Evolutionary conservation across 768 basidiomycete genomes (phyloP), one percentile per base, ranked within the genome.

Genomic region (Suillus decipiens): DNA sequence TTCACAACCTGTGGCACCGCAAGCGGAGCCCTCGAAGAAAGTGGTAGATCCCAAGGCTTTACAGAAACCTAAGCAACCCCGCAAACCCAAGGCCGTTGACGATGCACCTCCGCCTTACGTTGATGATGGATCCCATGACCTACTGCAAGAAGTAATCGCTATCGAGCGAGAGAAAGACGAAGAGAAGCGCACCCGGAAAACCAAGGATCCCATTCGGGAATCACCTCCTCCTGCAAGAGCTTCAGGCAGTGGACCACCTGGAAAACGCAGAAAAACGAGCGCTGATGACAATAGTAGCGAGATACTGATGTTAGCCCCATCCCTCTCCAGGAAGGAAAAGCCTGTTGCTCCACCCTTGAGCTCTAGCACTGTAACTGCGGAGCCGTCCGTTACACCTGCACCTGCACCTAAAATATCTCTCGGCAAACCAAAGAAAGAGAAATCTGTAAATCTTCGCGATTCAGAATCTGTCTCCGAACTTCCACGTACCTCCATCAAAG

Each of bases 121-220:
- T 50, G 90, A 92, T 67, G 90, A 92, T 73, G 90, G 89, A n/a
- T 89, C 88, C 34, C 86, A 90, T 67, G 91, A 93, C 69, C 80
- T 93, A 45, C 77, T 92, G 2, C 89, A 92, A 71, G 91, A 93
- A 72, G 90, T 93, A 22, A 82, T 92, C 60, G 91, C 91, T 9
- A 89, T 92, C 45, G 91, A 93, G 71, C 80, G 84, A 60, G 85
- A 88, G 74, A 84, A 87, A 72, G 79, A 81, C 60, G 84, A 87
- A 68, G 81, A 81, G 64, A 79, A 78, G 45, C 82, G 82, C 34
- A 80, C 80, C 33, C 81, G 83, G 41, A 77, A 76, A 55, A 68
- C 75, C 8, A 70, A 70, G n/a, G 83, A 79, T 43, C 76, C 76
- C 60, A 76, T 73, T 22, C 81, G 75, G 61, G 79, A 78, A 42